Evolutionary conservation across 73 alveolate species (phyloP), one percentile per base, ranked within the genome.

Genomic region (Paramecium caudatum): DNA sequence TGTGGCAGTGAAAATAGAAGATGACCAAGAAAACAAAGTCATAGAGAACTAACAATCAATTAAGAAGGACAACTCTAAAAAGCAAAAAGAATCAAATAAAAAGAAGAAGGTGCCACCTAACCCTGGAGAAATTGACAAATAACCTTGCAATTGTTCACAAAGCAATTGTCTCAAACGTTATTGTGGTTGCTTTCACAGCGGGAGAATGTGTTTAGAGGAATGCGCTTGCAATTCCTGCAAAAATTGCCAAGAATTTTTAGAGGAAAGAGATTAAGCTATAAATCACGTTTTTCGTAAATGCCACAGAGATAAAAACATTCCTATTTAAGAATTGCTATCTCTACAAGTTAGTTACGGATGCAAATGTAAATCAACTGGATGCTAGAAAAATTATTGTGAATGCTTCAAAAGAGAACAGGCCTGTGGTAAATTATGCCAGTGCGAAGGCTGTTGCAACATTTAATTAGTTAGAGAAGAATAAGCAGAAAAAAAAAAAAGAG

Each of bases 321-420:
- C 91, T 74, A 6, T 82, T 68, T 82, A 84, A 88, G 85, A 94
- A 92, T 63, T 94, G 94, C 92, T 74, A 8, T 37, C 88, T 0
- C 19, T 74, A 10, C 6, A 16, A 74, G 86, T 91, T 23, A 33
- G 50, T 65, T 65, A 65, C 34, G 83, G 83, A 65, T 94, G 97
- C 47, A 84, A 91, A 80, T 94, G 97, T 78, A 94, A 82, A 80
- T 84, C 91, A 65, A 88, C 97, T 37, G 82, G 87, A 82, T 94
- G 97, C 32, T 21, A 47, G 7, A 94, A 94, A 86, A 94, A 94
- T 55, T 94, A 94, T 94, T 94, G 97, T 85, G 97, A 94, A 82
- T 94, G 97, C 39, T 91, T 85, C 46, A 94, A 85, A 37, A 91
- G 93, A 70, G 86, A 91, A 33, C 70, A 91, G 70, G 43, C 23